Evolutionary conservation across 2,329 filamentous ascomycete species (phyloP).

Genomic region (Pestalotiopsis sp.): DNA sequence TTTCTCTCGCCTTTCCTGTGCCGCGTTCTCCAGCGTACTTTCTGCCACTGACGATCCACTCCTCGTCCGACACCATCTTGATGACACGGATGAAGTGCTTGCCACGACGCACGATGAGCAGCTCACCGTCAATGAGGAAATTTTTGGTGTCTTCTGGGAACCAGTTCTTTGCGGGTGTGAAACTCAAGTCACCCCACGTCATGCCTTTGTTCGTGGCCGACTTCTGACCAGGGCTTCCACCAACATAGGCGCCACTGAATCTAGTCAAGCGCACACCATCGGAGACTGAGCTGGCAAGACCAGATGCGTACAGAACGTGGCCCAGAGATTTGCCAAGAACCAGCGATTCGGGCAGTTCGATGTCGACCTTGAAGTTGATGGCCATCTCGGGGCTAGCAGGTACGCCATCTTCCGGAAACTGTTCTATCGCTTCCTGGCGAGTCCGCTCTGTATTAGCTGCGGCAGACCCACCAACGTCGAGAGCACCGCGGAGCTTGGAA

Average conservation of each 20-base stretch:
- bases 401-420: slow-evolving; percentile 20
- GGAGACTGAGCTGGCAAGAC: slow-evolving; percentile 56
- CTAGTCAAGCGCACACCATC: slow-evolving; percentile 63
- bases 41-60: slow-evolving; percentile 50
- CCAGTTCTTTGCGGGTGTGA: slow-evolving; percentile 64
- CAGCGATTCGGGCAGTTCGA: slow-evolving; percentile 61
- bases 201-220: slow-evolving; percentile 35
- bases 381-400: slow-evolving; percentile 45
- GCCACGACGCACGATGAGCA: slow-evolving; percentile 64
- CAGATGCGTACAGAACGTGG: slow-evolving; percentile 61
- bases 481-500: slow-evolving; percentile 27
- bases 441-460: slow-evolving; percentile 9
- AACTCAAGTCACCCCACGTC: slow-evolving; percentile 56
- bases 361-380: slow-evolving; percentile 48
- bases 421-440: slow-evolving; percentile 18
- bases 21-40: slow-evolving; percentile 56
- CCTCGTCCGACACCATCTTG: slow-evolving; percentile 59
- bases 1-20: slow-evolving; percentile 49
- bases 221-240: slow-evolving; percentile 45
- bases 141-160: slow-evolving; percentile 58
- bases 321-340: slow-evolving; percentile 57
- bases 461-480: neutral
- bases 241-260: slow-evolving; percentile 63
- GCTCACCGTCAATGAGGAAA: slow-evolving; percentile 61
- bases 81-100: slow-evolving; percentile 67